These are phyloP conservation scores for Annona cherimola DNA, from an alignment of 164 flowering plant species.

Conservation along the genomic window DNA sequence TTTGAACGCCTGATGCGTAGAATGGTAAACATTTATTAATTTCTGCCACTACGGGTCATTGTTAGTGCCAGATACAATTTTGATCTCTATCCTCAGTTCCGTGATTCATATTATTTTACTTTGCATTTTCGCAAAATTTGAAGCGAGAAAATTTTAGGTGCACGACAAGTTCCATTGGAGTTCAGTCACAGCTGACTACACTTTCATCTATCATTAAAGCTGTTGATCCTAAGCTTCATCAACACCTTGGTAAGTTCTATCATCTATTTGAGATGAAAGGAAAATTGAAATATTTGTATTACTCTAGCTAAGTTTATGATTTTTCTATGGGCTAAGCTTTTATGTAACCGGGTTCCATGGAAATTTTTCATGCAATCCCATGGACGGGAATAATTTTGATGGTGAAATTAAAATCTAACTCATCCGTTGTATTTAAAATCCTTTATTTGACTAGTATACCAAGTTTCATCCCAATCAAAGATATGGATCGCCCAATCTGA, in stretches of 20 bases:
- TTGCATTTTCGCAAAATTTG: constrained; percentile 15
- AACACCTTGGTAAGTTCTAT: constrained; percentile 70
- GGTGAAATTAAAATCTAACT: no score
- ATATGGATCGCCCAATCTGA: no score
- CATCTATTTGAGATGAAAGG: no score
- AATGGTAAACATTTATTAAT: constrained; percentile 44
- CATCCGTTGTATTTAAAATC: no score
- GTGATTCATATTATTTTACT: constrained; percentile 1
- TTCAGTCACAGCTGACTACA: constrained; percentile 68
- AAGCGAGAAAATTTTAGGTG: constrained; percentile 80
- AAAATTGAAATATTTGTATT: no score
- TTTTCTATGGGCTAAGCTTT: no score
- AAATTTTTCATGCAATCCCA: no score
- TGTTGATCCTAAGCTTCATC: constrained; percentile 91
- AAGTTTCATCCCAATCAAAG: no score
- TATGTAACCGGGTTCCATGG: no score
- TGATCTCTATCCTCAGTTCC: constrained; percentile 3
- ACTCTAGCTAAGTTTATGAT: no score
- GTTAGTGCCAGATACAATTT: neutral
- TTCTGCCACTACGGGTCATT: neutral
- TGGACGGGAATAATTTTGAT: no score
- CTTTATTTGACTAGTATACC: no score
- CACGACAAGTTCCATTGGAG: constrained; percentile 68
- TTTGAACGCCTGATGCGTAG: constrained; percentile 89
- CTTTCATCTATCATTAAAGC: constrained; percentile 64